Conservation (phyloP, 805 yeast genomes). For the Komagataella kurtzmanii region DNA sequence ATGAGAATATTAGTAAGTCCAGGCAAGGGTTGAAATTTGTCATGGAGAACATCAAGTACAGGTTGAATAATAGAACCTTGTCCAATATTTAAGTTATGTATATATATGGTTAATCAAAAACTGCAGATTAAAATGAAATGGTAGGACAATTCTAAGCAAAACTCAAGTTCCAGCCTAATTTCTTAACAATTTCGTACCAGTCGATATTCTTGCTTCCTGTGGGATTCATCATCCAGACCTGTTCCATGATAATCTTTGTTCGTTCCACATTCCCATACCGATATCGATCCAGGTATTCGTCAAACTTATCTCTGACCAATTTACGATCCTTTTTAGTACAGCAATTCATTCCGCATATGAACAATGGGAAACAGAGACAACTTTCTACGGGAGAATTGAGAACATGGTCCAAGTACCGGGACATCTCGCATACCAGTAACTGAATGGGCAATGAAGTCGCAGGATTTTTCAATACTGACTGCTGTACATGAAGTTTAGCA, state of each 20-base stretch:
- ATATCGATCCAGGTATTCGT: conserved; percentile 45
- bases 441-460: conserved; percentile 55
- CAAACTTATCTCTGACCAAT: conserved; percentile 37
- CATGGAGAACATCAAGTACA: conserved; percentile 33
- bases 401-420: conserved; percentile 44
- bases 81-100: background rate
- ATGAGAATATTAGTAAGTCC: conserved; percentile 51
- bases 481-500: conserved; percentile 53
- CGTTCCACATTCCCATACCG: conserved; percentile 49
- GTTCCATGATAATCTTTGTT: conserved; percentile 27
- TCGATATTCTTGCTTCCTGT: conserved; percentile 51
- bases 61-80: conserved; percentile 1
- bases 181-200: conserved; percentile 57
- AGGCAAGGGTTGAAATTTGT: conserved; percentile 67
- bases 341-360: conserved; percentile 64
- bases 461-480: conserved; percentile 45
- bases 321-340: conserved; percentile 35
- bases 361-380: conserved; percentile 62
- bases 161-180: conserved; percentile 66
- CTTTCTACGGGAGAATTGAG: conserved; percentile 59
- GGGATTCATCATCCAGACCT: conserved; percentile 33
- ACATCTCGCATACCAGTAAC: conserved; percentile 36
- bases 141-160: conserved; percentile 36
- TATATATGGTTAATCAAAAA: background rate
- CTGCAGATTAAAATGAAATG: too few species aligned